Conservation (phyloP, 2,329 filamentous ascomycete species). For the Pleomassaria siparia region DNA sequence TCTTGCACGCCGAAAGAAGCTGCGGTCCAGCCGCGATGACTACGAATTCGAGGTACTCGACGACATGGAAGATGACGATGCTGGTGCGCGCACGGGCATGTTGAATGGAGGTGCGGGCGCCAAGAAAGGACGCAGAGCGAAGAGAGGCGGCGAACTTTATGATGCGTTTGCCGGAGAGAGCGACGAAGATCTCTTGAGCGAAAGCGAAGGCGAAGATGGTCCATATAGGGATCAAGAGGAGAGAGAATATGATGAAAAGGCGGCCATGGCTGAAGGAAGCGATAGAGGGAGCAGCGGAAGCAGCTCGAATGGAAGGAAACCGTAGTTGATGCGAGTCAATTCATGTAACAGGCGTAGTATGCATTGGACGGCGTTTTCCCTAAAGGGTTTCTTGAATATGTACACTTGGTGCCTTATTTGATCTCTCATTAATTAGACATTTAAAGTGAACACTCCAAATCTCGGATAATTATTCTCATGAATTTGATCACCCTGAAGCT, state of each 20-base stretch:
- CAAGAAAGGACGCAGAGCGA: slow-evolving; percentile 52
- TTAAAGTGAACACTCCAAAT: too few species aligned
- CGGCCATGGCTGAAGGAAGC: slow-evolving; percentile 18
- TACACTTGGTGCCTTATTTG: neutral
- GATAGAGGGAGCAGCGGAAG: slow-evolving; percentile 27
- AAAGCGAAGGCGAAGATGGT: slow-evolving; percentile 45
- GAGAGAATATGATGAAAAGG: slow-evolving; percentile 37
- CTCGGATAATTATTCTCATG: too few species aligned
- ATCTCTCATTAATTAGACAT: too few species aligned
- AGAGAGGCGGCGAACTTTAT: slow-evolving; percentile 85
- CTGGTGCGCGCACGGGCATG: slow-evolving; percentile 51
- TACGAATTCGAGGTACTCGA: slow-evolving; percentile 96
- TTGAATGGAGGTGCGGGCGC: slow-evolving; percentile 37
- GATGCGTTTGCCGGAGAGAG: slow-evolving; percentile 96
- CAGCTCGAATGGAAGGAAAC: slow-evolving; percentile 28
- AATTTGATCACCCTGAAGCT: too few species aligned
- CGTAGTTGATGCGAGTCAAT: slow-evolving; percentile 12
- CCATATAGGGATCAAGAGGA: slow-evolving; percentile 37
- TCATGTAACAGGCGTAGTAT: slow-evolving; percentile 4
- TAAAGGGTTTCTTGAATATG: neutral
- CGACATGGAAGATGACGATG: slow-evolving; percentile 69
- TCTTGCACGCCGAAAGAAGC: slow-evolving; percentile 73
- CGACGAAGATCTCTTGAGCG: slow-evolving; percentile 66
- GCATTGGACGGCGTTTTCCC: slow-evolving; percentile 20
- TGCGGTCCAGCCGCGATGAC: slow-evolving; percentile 74